Conservation (phyloP, 371 early-diverging fungal genomes). For the Mucor lusitanicus region DNA sequence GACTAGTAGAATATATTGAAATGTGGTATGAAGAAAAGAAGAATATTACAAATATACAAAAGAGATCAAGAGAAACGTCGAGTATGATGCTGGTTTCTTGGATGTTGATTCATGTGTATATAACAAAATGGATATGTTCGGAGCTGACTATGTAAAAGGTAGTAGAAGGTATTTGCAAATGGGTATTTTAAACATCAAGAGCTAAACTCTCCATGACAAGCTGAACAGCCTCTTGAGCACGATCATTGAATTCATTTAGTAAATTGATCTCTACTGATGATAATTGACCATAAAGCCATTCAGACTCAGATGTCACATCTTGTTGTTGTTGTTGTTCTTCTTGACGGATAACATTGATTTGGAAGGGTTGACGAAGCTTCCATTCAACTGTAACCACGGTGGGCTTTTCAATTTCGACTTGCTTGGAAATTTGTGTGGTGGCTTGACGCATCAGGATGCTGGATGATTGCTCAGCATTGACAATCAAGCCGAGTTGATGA, state of each 20-base stretch:
- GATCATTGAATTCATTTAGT: slow-evolving; percentile 27
- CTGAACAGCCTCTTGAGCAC: slow-evolving; percentile 17
- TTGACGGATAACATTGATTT: slow-evolving; percentile 26
- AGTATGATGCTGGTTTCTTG: not conserved
- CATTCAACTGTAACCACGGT: slow-evolving; percentile 25
- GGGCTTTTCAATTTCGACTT: not conserved
- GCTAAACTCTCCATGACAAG: slow-evolving; percentile 22
- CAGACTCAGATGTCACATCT: slow-evolving; percentile 10
- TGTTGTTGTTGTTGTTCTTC: not conserved
- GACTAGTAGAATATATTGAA: not conserved
- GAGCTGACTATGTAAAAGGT: not conserved
- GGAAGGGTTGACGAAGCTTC: slow-evolving; percentile 33
- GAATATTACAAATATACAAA: slow-evolving; percentile 5
- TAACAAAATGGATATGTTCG: not conserved
- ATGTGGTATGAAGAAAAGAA: not conserved
- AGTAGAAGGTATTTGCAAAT: not conserved
- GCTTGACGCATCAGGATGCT: slow-evolving; percentile 31
- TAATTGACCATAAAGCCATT: slow-evolving; percentile 22
- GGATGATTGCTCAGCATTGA: slow-evolving; percentile 33
- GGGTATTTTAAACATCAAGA: slow-evolving; percentile 15
- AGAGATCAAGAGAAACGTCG: not conserved
- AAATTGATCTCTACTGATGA: slow-evolving; percentile 16
- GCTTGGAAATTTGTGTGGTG: not conserved
- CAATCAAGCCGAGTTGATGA: slow-evolving; percentile 32
- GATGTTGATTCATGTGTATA: not conserved